Evolutionary conservation across 2,329 filamentous ascomycete genomes (phyloP), one percentile per base, ranked within the genome.

Genomic region (Elsinoe necatrix): DNA sequence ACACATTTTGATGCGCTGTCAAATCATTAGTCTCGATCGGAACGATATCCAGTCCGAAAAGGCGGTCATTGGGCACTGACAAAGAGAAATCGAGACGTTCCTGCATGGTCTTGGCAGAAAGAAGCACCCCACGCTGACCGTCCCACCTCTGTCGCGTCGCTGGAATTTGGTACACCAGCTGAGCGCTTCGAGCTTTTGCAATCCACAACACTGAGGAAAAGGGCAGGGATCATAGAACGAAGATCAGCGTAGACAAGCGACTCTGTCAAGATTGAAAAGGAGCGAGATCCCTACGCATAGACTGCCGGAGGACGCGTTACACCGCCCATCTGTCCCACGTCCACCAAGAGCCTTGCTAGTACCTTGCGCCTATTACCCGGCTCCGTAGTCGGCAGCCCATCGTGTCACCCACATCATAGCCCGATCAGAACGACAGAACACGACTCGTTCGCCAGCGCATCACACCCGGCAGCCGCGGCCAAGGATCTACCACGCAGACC

Each of bases 381-480:
- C 48, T 52, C 48, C 48, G 48, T 37, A 52, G 48, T 52, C 48
- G 48, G 48, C 37, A 51, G 52, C 41, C 52, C 52, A 42, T 55
- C 14, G 37, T 43, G 41, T 14, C 37, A 45, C 23, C 37, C 37
- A 23, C 35, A 23, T 43, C 27, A 21, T 34, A 42, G 35, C 39
- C 52, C 41, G 41, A 45, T 34, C 21, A 29, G 37, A 43, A 16
- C 14, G n/a, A 43, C n/a, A 37, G 27, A 29, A 12, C 8, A 60
- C 64, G 64, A 66, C 65, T 65, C 64, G 43, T 63, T 55, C 65
- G 63, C 65, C 65, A 66, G 63, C 65, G 63, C 64, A 67, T 50
- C 60, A 47, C 29, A 31, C 37, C 12, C 31, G 43, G 14, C 25
- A 42, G 76, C 77, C 69, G 83, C 95, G 79, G 87, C 90, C 80